Conservation (phyloP, 192 early-diverging fungal species). For the Umbelopsis ramanniana region DNA sequence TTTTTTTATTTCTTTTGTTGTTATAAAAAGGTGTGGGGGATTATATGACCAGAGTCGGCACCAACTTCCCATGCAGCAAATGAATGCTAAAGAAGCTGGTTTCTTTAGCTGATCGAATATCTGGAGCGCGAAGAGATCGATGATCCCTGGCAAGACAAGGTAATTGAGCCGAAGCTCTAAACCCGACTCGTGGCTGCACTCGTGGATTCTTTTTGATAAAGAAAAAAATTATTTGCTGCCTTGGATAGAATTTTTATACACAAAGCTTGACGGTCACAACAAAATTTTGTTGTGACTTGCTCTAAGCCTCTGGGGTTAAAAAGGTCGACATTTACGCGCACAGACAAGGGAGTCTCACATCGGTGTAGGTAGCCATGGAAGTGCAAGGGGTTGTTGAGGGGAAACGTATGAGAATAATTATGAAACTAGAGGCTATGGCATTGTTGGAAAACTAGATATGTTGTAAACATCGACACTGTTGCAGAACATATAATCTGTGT, state of each 20-base stretch:
- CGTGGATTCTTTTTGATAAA: constrained; percentile 24
- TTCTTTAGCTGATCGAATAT: constrained; percentile 15
- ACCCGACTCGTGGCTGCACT: constrained; percentile 24
- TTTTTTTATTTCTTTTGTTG: neutral
- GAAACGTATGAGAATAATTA: too few species aligned
- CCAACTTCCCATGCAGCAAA: constrained; percentile 4
- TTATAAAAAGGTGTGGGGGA: neutral
- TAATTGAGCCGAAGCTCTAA: constrained; percentile 2
- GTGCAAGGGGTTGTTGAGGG: too few species aligned
- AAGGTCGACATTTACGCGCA: too few species aligned
- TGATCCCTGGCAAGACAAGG: constrained; percentile 24
- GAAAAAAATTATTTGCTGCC: constrained; percentile 5
- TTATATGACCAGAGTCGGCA: constrained; percentile 20
- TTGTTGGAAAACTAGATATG: too few species aligned
- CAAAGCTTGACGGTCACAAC: neutral
- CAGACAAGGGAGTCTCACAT: too few species aligned
- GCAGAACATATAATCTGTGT: too few species aligned
- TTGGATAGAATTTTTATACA: neutral
- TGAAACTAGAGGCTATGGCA: too few species aligned
- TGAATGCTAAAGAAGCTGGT: constrained; percentile 17
- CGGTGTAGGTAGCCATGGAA: too few species aligned
- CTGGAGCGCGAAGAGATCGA: constrained; percentile 15
- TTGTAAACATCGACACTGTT: too few species aligned
- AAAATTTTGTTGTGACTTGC: constrained; percentile 5
- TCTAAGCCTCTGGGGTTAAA: neutral